A percentile compares a stretch with the other conserved stretches of the same genome.
These are phyloP conservation scores for Medicago lupulina DNA, from an alignment of 306 rosid genomes.

Conservation along the genomic window DNA sequence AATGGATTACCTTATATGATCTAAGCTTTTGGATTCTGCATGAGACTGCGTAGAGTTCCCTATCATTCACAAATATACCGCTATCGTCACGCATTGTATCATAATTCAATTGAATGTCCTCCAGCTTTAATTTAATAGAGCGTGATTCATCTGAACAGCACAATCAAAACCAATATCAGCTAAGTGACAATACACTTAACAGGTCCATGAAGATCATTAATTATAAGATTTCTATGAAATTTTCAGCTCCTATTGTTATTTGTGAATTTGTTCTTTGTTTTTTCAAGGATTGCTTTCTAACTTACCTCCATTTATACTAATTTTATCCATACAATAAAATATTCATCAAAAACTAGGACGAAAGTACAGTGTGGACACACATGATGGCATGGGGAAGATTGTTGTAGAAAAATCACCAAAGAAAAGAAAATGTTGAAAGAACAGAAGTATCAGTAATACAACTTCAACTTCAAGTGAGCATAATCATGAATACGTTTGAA, in stretches of 20 bases:
- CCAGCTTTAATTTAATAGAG: slow-evolving; percentile 51
- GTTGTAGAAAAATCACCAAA: not conserved
- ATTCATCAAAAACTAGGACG: slow-evolving; percentile 8
- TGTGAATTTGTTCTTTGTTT: not conserved
- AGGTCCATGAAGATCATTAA: not conserved
- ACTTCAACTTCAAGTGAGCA: not conserved
- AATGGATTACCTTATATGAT: slow-evolving; percentile 73
- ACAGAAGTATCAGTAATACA: not conserved
- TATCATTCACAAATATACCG: slow-evolving; percentile 61
- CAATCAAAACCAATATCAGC: slow-evolving; percentile 42
- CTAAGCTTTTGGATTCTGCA: slow-evolving; percentile 65
- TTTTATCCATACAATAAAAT: slow-evolving; percentile 21
- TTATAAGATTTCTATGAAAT: not conserved
- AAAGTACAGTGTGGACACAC: not conserved
- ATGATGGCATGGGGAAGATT: not conserved
- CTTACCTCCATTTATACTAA: not conserved
- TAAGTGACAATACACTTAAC: slow-evolving; percentile 20
- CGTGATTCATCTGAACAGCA: slow-evolving; percentile 52
- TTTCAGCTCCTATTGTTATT: not conserved
- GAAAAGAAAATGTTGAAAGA: no score
- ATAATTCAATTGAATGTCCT: slow-evolving; percentile 65
- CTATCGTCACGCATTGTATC: slow-evolving; percentile 53
- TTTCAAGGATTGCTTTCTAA: slow-evolving; percentile 11
- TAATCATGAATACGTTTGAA: not conserved
- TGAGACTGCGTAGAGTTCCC: slow-evolving; percentile 60